Base-by-base conservation (phyloP, 2,329 filamentous ascomycete genomes). In the Sodiomyces alkalinus region DNA sequence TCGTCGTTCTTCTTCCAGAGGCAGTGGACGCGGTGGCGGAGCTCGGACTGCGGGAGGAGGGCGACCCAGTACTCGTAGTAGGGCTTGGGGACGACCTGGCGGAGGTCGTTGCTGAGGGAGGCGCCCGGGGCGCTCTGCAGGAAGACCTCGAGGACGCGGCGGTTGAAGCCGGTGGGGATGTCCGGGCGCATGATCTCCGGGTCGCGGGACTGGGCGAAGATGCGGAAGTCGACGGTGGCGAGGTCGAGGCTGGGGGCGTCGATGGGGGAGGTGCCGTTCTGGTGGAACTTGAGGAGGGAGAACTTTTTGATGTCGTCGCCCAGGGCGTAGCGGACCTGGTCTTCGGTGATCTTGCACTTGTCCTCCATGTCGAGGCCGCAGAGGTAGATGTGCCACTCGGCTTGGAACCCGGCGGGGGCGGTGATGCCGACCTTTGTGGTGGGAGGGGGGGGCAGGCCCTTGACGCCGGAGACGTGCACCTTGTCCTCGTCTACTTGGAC, bases 351-450 rank as follows among this genome's bases (percentile, higher is more conserved):
- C 22, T 60, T 53, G 41, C 57, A 66, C 39, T 69, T 69, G 34
- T 58, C 45, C 2, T 44, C 36, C 0, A 58, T 62, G 2, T 47
- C 61, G 33, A 68, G 67, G 1, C 60, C 62, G 0, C 53, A 55
- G 2, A 56, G 57, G 31, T 64, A 64, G 19, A 58, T 16, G 0
- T 62, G 41, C 5, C 59, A 31, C 35, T 67, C 51, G 3, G 49
- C 49, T 39, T 64, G 54, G 34, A 52, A 66, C 0, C 62, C 62
- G 6, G 53, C 62, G 8, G 48, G 44, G 37, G 62, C 64, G 39
- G 59, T 63, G 13, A 64, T 49, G 7, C 60, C 61, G 4, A 61
- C 47, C 38, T 66, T 66, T 3, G 61, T 66, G 1, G 62, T 64
- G 3, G 58, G 49, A 0, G 61, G 62, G 3, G 62, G 61, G 1